Evolutionary conservation across 139 green algal genomes (phyloP), one percentile per base, ranked within the genome.

Genomic region (Penium margaritaceum): DNA sequence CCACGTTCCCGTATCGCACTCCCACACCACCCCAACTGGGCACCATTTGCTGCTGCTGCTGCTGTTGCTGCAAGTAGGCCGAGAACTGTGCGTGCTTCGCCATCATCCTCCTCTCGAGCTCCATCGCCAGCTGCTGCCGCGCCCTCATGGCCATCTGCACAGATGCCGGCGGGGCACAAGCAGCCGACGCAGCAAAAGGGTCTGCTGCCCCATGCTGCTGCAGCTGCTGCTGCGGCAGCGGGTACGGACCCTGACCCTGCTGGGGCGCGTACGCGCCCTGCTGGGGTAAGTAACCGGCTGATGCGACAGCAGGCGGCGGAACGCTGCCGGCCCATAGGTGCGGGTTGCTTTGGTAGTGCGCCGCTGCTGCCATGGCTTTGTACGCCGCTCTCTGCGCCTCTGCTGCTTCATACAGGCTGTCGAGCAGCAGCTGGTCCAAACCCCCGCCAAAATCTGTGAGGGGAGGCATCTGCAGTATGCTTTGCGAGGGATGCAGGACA

Each of bases 81-180:
- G 60, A 66, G 27, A 58, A 74, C 33, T 30, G 36, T 36, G 66
- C 38, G 14, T 76, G 68, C 51, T 76, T 51, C 12, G 53, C 34
- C 68, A 76, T 70, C 68, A 76, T 76, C 19, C 33, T 19, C 66
- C 54, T 37, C 37, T 74, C 29, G 15, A 74, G 66, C 41, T 58
- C 21, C 66, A 74, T 74, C 21, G 39, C 68, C 68, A 69, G 43
- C 68, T 76, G 68, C 68, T 76, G 68, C 51, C 47, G 68, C n/a
- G 68, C 68, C 34, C 68, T 27, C 29, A 76, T n/a, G 5, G 68
- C 68, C 68, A 76, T 76, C 60, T 76, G 68, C 2, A 76, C 68
- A 46, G 70, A 76, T 12, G 68, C 30, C 63, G 68, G 68, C 9
- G 68, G 68, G 27, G 68, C 15, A 30, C 70, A 35, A 14, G 33